A percentile compares a stretch with the other conserved stretches of the same genome.
These are phyloP conservation scores for Cudoniella acicularis DNA, from an alignment of 495 filamentous ascomycete species.

Conservation along the genomic window DNA sequence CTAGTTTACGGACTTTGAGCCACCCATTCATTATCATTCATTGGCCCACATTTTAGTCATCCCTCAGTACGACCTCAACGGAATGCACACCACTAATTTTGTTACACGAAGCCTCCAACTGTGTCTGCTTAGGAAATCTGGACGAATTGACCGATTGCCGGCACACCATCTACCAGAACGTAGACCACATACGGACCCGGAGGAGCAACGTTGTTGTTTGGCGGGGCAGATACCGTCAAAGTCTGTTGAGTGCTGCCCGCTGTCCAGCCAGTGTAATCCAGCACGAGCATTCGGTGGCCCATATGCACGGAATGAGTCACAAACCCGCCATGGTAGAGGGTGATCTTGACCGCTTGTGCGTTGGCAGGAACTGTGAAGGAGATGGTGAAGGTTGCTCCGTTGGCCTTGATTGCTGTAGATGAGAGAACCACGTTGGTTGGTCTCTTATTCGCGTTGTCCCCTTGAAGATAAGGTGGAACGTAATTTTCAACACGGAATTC, in stretches of 20 bases:
- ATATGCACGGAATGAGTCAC: constrained; percentile 60
- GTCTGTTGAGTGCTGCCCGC: constrained; percentile 39
- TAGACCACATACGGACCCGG: constrained; percentile 62
- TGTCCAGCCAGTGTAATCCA: constrained; percentile 49
- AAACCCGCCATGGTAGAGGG: constrained; percentile 55
- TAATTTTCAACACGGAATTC: constrained; percentile 61
- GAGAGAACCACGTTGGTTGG: constrained; percentile 44
- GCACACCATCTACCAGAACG: constrained; percentile 56
- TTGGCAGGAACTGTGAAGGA: constrained; percentile 40
- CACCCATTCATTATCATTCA: not conserved
- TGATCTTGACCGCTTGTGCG: constrained; percentile 40
- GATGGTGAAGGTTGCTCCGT: constrained; percentile 43
- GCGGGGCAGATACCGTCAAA: constrained; percentile 49
- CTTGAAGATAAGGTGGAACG: constrained; percentile 57
- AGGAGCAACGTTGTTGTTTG: constrained; percentile 50
- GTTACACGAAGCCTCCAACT: not conserved
- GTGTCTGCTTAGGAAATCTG: constrained; percentile 4
- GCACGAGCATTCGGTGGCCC: constrained; percentile 56
- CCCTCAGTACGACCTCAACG: not conserved
- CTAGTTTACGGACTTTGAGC: not conserved
- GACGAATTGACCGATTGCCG: constrained; percentile 53
- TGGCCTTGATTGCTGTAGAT: constrained; percentile 35
- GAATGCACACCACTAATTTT: not conserved
- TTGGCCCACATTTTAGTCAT: not conserved
- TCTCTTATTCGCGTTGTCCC: constrained; percentile 41